Evolutionary conservation across 148 eudicot genomes (phyloP).

Genomic region (Persicaria maculosa): DNA sequence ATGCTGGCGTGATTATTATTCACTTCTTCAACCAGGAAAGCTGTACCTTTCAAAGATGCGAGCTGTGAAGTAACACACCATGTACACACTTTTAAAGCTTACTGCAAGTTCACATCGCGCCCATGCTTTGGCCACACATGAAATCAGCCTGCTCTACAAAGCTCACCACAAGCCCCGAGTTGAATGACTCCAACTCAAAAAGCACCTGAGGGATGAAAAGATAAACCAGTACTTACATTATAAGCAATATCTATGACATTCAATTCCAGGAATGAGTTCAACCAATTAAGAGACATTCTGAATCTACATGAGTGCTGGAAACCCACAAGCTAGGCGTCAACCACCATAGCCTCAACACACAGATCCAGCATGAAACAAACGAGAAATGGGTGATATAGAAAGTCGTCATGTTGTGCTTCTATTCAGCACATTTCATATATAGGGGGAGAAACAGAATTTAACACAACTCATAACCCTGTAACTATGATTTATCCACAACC

Average conservation of each 20-base stretch:
- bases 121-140: conserved; percentile 35
- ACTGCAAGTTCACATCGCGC: not conserved
- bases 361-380: not conserved
- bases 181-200: conserved; percentile 62
- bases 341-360: not conserved
- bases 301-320: no score
- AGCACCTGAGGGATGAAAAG: conserved; percentile 32
- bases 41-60: not conserved
- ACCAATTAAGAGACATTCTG: not conserved
- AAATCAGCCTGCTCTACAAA: conserved; percentile 51
- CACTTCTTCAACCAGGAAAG: no score
- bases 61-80: not conserved
- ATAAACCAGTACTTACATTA: not conserved
- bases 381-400: not conserved
- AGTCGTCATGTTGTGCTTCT: not conserved
- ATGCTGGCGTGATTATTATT: no score
- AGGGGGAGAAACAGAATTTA: no score
- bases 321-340: not conserved
- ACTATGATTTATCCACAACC: no score
- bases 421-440: not conserved
- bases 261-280: conserved; percentile 6
- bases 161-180: conserved; percentile 45
- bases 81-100: not conserved
- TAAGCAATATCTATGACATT: not conserved
- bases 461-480: no score